These are phyloP conservation scores for Marvania coccoides DNA, from an alignment of 139 green algal genomes.

Conservation along the genomic window DNA sequence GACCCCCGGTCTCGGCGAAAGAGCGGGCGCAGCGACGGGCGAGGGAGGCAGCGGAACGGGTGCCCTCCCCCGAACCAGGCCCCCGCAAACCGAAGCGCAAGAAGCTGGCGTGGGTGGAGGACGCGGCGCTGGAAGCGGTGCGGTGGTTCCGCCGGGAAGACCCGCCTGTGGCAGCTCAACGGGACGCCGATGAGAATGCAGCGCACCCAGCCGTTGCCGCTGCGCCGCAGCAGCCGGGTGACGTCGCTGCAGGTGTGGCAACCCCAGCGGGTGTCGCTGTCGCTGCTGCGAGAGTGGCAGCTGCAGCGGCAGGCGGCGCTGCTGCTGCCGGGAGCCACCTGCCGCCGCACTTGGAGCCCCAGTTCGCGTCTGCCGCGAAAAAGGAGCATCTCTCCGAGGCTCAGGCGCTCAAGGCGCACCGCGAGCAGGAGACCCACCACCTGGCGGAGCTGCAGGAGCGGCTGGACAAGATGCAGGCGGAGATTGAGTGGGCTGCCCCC, in stretches of 20 bases:
- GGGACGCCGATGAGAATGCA: not conserved
- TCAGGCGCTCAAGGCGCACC: constrained; percentile 9
- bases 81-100: constrained; percentile 12
- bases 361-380: constrained; percentile 25
- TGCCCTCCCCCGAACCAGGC: constrained; percentile 18
- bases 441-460: not conserved
- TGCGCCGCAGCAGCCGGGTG: not conserved
- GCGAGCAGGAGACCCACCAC: constrained; percentile 18
- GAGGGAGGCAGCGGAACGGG: constrained; percentile 8
- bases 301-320: no score
- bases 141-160: constrained; percentile 25
- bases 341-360: no score
- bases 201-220: not conserved
- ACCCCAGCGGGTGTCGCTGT: no score
- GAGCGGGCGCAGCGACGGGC: not conserved
- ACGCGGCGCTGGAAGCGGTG: constrained; percentile 5
- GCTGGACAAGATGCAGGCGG: constrained; percentile 7
- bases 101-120: constrained; percentile 14
- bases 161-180: constrained; percentile 5
- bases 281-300: no score
- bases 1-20: no score
- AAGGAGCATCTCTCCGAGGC: constrained; percentile 29
- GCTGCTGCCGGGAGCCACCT: no score
- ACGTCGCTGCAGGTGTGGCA: no score
- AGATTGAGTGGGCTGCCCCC: constrained; percentile 8